Base-by-base conservation (phyloP, 192 early-diverging fungal species). In the Entophlyctis helioformis region DNA sequence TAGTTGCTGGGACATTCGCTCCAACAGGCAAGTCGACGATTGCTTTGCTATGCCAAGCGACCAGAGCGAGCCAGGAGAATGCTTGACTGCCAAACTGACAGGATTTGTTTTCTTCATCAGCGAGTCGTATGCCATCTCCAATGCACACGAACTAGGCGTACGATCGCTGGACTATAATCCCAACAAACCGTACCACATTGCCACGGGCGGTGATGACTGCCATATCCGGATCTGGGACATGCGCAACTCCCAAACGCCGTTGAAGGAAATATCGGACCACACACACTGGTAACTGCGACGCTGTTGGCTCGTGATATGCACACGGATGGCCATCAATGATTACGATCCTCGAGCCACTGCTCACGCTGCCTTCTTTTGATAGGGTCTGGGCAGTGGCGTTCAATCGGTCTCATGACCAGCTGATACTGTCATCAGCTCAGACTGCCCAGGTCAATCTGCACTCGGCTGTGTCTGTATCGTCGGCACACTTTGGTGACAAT, bases 331-430 rank as follows among this genome's bases (percentile, higher is more conserved):
- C 6, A 4, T 10, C 20, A 12, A 42, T 21, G 27, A 48, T n/a
- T 1, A 49, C 19, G 41, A 35, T 49, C 4, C 10, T 21, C 2
- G 18, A 46, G 16, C 23, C 13, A 31, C 39, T 38, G 28, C 28
- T 46, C 12, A 35, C 27, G 23, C 11, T 46, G 21, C 16, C 18
- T 46, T 37, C 18, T 22, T 44, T 35, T 12, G 28, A 24, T 43
- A 84, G 84, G 89, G 69, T 93, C 12, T 87, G 81, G 78, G 66
- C 69, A 3, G 81, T 93, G 10, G 70, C 67, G 7, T 95, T 82
- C 61, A 97, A 97, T 64, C 69, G 71, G 29, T 84, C 79, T 54
- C 88, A 97, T 55, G 93, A 97, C 60, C 93, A 97, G 63, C 61
- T 97, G 13, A 57, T 97, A 16, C 67, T 97, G 24, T 76, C 85